phyloP scores from a whole-genome alignment of 768 basidiomycete species.

The Rubroboletus pulcherrimus region DNA sequence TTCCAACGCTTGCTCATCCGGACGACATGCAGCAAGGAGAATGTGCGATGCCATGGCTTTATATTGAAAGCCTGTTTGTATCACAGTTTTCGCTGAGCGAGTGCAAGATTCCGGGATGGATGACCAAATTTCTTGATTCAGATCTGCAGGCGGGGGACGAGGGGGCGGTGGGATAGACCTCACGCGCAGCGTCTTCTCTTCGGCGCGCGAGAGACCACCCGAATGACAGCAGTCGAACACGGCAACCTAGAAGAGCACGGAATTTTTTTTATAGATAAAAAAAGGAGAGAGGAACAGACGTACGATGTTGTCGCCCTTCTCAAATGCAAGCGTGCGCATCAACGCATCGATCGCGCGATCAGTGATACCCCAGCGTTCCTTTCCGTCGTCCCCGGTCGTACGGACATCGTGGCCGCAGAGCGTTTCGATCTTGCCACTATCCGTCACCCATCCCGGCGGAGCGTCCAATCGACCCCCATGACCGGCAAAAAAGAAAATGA shows the following conservation, averaged over 20 bases:
- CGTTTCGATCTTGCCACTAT: constrained; percentile 9
- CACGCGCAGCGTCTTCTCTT: neutral
- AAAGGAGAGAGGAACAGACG: neutral
- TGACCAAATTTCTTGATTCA: constrained; percentile 8
- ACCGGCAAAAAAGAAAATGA: constrained; percentile 19
- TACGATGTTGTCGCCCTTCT: constrained; percentile 20
- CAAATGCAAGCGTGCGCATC: constrained; percentile 15
- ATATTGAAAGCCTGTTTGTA: constrained; percentile 10
- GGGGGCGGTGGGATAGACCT: constrained; percentile 11
- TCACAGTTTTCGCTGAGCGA: constrained; percentile 8
- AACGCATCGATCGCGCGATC: constrained; percentile 13
- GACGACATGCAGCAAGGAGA: constrained; percentile 21
- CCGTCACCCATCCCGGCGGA: constrained; percentile 19
- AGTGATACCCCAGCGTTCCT: constrained; percentile 8
- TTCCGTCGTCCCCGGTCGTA: constrained; percentile 5
- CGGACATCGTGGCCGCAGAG: constrained; percentile 12
- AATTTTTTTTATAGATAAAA: neutral
- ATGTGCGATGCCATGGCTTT: constrained; percentile 20
- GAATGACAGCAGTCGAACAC: constrained; percentile 23
- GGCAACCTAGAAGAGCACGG: constrained; percentile 3
- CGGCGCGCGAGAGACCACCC: constrained; percentile 14
- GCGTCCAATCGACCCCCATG: constrained; percentile 10
- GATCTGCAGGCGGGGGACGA: constrained; percentile 12
- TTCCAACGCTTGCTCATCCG: constrained; percentile 12
- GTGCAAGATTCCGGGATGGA: neutral